Evolutionary conservation across 345 rosid species (phyloP).

Genomic region (Euphorbia lathyris): DNA sequence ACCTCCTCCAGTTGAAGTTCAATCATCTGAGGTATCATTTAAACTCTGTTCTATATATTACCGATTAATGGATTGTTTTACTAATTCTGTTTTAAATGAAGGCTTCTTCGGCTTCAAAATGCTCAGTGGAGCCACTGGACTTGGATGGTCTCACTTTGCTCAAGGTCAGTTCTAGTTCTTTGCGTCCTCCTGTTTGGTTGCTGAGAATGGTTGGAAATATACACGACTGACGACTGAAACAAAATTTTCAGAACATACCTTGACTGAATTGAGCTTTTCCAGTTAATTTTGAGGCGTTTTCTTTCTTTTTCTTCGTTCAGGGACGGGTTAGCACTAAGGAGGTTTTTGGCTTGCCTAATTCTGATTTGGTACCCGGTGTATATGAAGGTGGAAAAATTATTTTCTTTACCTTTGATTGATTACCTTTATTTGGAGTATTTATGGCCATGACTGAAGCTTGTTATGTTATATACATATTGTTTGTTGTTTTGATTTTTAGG

Average conservation of each 20-base stretch:
- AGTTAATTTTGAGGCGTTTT: too few species aligned
- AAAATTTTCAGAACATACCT: not conserved
- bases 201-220: too few species aligned
- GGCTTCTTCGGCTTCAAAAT: constrained; percentile 52
- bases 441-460: not conserved
- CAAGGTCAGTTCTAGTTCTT: constrained; percentile 43
- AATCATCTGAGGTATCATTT: constrained; percentile 51
- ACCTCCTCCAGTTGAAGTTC: constrained; percentile 68
- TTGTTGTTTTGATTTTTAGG: constrained; percentile 38
- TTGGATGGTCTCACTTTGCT: constrained; percentile 60
- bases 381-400: constrained; percentile 62
- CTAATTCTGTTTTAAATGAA: constrained; percentile 15
- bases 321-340: constrained; percentile 85
- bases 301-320: constrained; percentile 31
- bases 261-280: not conserved
- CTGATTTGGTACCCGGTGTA: constrained; percentile 88
- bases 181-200: not conserved
- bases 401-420: not conserved
- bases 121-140: constrained; percentile 42
- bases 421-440: not conserved
- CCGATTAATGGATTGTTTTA: not conserved
- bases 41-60: not conserved
- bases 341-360: constrained; percentile 78
- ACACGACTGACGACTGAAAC: not conserved
- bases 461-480: not conserved